These are phyloP conservation scores for Penicillium sp. DNA, from an alignment of 2,329 filamentous ascomycete genomes.

Conservation along the genomic window DNA sequence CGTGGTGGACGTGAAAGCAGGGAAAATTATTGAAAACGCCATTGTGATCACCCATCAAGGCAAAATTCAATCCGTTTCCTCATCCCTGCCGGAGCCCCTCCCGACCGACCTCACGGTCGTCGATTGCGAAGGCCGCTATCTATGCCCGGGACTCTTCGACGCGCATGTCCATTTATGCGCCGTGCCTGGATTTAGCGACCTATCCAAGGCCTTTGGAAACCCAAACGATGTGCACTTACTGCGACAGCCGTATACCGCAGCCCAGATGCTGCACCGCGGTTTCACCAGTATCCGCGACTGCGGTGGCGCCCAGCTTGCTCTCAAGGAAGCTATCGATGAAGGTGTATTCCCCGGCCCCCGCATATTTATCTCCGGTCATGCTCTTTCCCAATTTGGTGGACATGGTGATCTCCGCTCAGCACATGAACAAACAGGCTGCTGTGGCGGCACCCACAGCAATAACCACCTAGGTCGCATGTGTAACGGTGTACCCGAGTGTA, in stretches of 20 bases:
- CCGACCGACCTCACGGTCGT: constrained; percentile 10
- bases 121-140: constrained; percentile 20
- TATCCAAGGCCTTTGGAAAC: constrained; percentile 24
- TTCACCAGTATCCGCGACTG: constrained; percentile 62
- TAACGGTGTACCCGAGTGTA: constrained; percentile 57
- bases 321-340: constrained; percentile 51
- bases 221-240: constrained; percentile 23
- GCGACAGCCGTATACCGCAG: constrained; percentile 23
- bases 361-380: constrained; percentile 55
- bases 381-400: constrained; percentile 59
- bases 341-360: constrained; percentile 57
- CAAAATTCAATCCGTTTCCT: constrained; percentile 18
- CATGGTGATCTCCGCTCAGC: constrained; percentile 53
- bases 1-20: constrained; percentile 22
- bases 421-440: constrained; percentile 49
- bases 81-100: constrained; percentile 8
- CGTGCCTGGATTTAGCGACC: constrained; percentile 22
- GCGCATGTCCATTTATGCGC: constrained; percentile 29
- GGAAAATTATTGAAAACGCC: constrained; percentile 16
- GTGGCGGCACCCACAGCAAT: constrained; percentile 41
- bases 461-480: constrained; percentile 42
- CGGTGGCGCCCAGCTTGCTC: constrained; percentile 56
- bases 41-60: constrained; percentile 17
- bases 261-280: constrained; percentile 56
- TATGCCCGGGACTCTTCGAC: constrained; percentile 29